Percentiles rank a stretch among this genome's conserved stretches.
phyloP scores from a whole-genome alignment of 441 rosid species.

The Hura crepitans region DNA sequence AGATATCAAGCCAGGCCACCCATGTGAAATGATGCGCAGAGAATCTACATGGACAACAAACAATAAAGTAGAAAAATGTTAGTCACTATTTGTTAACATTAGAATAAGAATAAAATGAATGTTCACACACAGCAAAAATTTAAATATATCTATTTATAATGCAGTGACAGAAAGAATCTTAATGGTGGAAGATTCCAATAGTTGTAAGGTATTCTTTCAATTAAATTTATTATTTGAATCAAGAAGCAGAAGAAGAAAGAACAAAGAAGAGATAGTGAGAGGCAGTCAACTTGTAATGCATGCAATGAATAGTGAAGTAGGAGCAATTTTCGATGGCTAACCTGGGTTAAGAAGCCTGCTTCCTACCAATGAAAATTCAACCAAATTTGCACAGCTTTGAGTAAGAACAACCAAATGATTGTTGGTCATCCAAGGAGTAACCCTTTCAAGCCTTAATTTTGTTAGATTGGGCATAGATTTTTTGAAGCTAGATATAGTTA shows the following conservation, averaged over 20 bases:
- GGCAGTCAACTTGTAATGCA: not conserved
- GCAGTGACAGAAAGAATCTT: slow-evolving; percentile 7
- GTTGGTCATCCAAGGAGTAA: slow-evolving; percentile 69
- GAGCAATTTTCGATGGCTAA: slow-evolving; percentile 18
- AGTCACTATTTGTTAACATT: not conserved
- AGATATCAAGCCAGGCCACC: slow-evolving; percentile 75
- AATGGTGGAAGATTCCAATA: not conserved
- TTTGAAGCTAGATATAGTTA: slow-evolving; percentile 52
- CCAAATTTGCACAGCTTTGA: slow-evolving; percentile 45
- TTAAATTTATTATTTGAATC: not conserved
- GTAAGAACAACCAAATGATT: slow-evolving; percentile 56
- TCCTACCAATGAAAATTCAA: slow-evolving; percentile 62
- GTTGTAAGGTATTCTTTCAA: not conserved
- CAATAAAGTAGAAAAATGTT: not conserved
- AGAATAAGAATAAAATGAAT: not conserved
- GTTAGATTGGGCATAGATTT: slow-evolving; percentile 41
- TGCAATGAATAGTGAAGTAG: not conserved
- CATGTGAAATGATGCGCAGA: slow-evolving; percentile 53
- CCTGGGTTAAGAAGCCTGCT: slow-evolving; percentile 59
- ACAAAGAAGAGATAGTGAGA: not conserved
- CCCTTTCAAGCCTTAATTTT: slow-evolving; percentile 65
- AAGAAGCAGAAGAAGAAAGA: not conserved
- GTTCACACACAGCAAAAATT: not conserved
- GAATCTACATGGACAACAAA: slow-evolving; percentile 43
- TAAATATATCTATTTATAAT: slow-evolving; percentile 1